Evolutionary conservation across 257 asterid genomes (phyloP).

Genomic region (Lantana camara): DNA sequence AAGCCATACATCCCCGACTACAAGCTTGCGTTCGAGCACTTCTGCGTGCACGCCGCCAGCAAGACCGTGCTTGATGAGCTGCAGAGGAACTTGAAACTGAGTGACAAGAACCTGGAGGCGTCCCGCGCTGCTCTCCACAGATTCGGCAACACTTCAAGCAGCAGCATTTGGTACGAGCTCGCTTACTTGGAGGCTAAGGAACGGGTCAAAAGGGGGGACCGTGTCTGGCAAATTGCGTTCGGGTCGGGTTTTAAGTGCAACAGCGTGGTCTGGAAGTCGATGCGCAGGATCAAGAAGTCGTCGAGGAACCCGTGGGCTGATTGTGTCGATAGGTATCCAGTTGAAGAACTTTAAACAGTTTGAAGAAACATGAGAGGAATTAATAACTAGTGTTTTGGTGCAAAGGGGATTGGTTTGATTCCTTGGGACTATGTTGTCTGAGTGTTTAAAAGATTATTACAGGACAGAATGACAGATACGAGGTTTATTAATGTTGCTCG

Average conservation of each 20-base stretch:
- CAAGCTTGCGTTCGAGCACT: constrained; percentile 95
- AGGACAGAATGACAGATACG: constrained; percentile 1
- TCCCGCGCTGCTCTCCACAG: constrained; percentile 75
- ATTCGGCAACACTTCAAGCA: constrained; percentile 93
- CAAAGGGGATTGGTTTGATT: not conserved
- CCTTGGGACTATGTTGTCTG: not conserved
- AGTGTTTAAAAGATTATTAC: not conserved
- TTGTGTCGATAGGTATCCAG: constrained; percentile 60
- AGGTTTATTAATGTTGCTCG: not conserved
- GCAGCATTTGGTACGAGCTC: constrained; percentile 94
- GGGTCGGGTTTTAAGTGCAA: constrained; percentile 98
- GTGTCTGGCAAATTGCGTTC: constrained; percentile 90
- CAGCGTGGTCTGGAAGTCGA: constrained; percentile 83
- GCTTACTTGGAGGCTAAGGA: constrained; percentile 92
- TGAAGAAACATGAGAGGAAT: not conserved
- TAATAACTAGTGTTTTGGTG: not conserved
- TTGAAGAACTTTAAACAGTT: constrained; percentile 14
- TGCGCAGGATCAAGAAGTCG: constrained; percentile 45
- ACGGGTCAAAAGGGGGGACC: constrained; percentile 64
- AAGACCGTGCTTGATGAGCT: constrained; percentile 85
- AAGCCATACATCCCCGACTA: constrained; percentile 95
- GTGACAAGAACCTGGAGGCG: constrained; percentile 73
- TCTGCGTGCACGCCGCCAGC: constrained; percentile 90
- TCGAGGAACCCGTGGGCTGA: constrained; percentile 74
- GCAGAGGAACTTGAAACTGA: constrained; percentile 82